These are phyloP conservation scores for Claviceps pazoutovae DNA, from an alignment of 2,329 filamentous ascomycete genomes.

Conservation along the genomic window DNA sequence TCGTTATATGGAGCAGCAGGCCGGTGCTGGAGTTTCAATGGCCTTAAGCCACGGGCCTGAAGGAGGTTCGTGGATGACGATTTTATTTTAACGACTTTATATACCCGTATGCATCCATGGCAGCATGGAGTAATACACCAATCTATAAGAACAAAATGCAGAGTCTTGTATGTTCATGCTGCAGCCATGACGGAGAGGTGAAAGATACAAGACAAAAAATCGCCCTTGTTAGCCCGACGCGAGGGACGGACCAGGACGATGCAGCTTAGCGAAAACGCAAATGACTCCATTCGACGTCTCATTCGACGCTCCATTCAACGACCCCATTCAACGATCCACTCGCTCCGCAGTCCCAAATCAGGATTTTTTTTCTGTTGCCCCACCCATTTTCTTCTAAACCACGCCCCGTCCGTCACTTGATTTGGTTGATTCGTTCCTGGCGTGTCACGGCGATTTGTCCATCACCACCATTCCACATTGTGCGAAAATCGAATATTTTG, in stretches of 20 bases:
- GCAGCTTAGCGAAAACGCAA: background rate
- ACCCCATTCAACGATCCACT: background rate
- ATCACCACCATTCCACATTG: background rate
- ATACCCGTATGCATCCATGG: conserved; percentile 2
- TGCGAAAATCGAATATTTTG: background rate
- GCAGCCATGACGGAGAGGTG: background rate
- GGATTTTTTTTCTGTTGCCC: conserved; percentile 1
- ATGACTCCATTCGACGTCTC: background rate
- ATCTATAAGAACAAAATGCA: background rate
- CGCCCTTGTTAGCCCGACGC: background rate
- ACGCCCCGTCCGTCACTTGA: background rate
- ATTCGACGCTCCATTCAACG: background rate
- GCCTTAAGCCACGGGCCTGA: background rate
- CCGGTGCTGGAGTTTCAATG: background rate
- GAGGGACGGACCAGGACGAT: background rate
- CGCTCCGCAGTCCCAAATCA: conserved; percentile 1
- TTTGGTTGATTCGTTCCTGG: conserved; percentile 1
- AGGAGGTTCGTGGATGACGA: background rate
- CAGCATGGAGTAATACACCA: background rate
- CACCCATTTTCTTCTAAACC: background rate
- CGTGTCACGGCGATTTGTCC: background rate
- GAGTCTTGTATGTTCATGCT: background rate
- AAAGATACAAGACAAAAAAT: background rate
- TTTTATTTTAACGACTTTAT: background rate
- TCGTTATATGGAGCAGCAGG: background rate